Percentiles rank a stretch among this genome's conserved stretches.
Evolutionary conservation across 805 yeast genomes (phyloP).

Genomic region (Saturnispora halmiae): DNA sequence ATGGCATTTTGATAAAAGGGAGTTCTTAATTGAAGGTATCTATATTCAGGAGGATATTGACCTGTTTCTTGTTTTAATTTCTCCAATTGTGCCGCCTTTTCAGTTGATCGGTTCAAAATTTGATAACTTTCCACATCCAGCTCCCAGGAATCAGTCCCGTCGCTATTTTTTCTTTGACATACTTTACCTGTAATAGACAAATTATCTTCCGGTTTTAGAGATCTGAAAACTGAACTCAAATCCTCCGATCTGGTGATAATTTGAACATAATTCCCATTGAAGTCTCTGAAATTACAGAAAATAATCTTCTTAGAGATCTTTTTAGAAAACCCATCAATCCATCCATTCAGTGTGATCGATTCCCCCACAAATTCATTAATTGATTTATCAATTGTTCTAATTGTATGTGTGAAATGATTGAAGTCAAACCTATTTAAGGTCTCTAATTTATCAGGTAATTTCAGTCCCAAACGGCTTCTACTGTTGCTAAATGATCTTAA

Average conservation of each 20-base stretch:
- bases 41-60: slow-evolving; percentile 66
- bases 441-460: slow-evolving; percentile 17
- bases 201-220: slow-evolving; percentile 64
- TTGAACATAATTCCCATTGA: slow-evolving; percentile 59
- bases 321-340: slow-evolving; percentile 71
- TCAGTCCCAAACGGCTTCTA: neutral
- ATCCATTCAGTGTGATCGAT: slow-evolving; percentile 59
- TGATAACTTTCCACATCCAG: slow-evolving; percentile 43
- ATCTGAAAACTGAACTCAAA: slow-evolving; percentile 32
- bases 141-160: slow-evolving; percentile 39
- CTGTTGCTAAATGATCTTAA: slow-evolving; percentile 1
- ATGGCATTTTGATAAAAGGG: slow-evolving; percentile 48
- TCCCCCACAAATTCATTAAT: slow-evolving; percentile 10
- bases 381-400: slow-evolving; percentile 15
- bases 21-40: slow-evolving; percentile 73
- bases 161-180: slow-evolving; percentile 25
- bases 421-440: slow-evolving; percentile 25
- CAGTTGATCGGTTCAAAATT: slow-evolving; percentile 52
- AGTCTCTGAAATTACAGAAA: slow-evolving; percentile 72
- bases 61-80: slow-evolving; percentile 44
- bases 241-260: slow-evolving; percentile 35
- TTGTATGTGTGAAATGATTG: slow-evolving; percentile 23
- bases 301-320: slow-evolving; percentile 53
- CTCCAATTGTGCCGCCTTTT: slow-evolving; percentile 57
- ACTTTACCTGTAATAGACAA: slow-evolving; percentile 52